Conservation (phyloP, 495 filamentous ascomycete genomes). For the Aspergillus cristatus region DNA sequence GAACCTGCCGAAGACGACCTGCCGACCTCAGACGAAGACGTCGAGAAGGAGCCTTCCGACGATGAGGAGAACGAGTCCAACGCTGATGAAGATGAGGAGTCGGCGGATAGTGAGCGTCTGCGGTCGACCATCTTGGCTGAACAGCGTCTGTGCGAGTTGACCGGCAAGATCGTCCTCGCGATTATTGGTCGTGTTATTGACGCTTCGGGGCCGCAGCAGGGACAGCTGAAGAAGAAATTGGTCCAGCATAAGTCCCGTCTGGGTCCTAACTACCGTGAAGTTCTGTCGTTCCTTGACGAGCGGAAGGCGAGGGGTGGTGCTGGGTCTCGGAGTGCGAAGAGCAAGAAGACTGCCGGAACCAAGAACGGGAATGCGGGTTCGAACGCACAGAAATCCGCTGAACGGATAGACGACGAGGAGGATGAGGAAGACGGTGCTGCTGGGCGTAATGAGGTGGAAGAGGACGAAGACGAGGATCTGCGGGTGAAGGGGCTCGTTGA, state of each 20-base stretch:
- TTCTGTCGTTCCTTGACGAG: constrained; percentile 65
- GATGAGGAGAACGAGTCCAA: constrained; percentile 52
- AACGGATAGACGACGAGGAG: constrained; percentile 33
- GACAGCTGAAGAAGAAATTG: constrained; percentile 54
- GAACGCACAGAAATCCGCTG: constrained; percentile 24
- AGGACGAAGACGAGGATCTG: constrained; percentile 53
- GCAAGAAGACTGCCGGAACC: constrained; percentile 35
- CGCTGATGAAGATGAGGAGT: constrained; percentile 31
- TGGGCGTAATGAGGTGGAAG: constrained; percentile 44
- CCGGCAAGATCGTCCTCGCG: constrained; percentile 71
- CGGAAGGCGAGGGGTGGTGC: constrained; percentile 32
- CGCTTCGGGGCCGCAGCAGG: constrained; percentile 43
- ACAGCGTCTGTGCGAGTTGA: constrained; percentile 72
- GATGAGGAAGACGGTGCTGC: constrained; percentile 44
- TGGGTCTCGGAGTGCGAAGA: constrained; percentile 31
- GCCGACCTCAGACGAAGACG: constrained; percentile 36
- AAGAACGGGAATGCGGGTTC: constrained; percentile 24
- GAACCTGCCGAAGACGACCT: constrained; percentile 64
- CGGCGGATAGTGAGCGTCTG: constrained; percentile 43
- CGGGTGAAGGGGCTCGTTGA: constrained; percentile 51
- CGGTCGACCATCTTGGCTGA: constrained; percentile 62
- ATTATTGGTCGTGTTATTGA: constrained; percentile 68
- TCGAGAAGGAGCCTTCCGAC: constrained; percentile 39
- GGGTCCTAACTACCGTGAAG: constrained; percentile 67
- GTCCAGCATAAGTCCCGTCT: constrained; percentile 56